Evolutionary conservation across 148 eudicot species (phyloP).

Genomic region (Arbutus unedo): DNA sequence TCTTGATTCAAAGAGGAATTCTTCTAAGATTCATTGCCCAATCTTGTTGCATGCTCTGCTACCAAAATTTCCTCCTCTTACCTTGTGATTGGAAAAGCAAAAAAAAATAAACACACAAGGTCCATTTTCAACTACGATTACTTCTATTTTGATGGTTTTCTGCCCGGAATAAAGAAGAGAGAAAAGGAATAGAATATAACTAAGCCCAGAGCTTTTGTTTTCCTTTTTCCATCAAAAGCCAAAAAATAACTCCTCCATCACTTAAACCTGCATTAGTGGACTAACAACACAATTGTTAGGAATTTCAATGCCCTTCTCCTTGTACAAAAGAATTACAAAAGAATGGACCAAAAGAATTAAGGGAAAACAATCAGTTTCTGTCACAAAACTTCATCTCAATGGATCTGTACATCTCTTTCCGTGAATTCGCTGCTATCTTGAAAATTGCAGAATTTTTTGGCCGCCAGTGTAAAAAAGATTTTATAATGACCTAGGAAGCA

Average conservation of each 20-base stretch:
- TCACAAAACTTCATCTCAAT: conserved; percentile 17
- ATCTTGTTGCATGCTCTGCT: neutral
- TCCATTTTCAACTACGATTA: neutral
- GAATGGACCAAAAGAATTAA: neutral
- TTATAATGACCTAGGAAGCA: neutral
- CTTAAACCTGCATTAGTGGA: conserved; percentile 23
- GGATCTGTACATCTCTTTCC: neutral
- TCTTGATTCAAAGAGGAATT: too few relatives aligned
- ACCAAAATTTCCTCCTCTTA: too few relatives aligned
- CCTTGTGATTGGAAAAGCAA: neutral
- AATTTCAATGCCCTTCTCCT: neutral
- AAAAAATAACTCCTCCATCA: neutral
- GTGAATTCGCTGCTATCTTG: neutral
- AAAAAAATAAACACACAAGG: neutral
- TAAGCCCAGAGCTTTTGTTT: neutral
- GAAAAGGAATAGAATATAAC: neutral
- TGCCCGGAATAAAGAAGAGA: neutral
- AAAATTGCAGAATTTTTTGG: conserved; percentile 4
- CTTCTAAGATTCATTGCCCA: too few relatives aligned
- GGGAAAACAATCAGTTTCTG: neutral
- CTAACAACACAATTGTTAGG: neutral
- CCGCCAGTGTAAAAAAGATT: neutral
- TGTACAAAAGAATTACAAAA: neutral
- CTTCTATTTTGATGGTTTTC: neutral
- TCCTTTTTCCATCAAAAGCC: neutral